phyloP scores from a whole-genome alignment of 179 eudicot genomes.

The Silene noctiflora region DNA sequence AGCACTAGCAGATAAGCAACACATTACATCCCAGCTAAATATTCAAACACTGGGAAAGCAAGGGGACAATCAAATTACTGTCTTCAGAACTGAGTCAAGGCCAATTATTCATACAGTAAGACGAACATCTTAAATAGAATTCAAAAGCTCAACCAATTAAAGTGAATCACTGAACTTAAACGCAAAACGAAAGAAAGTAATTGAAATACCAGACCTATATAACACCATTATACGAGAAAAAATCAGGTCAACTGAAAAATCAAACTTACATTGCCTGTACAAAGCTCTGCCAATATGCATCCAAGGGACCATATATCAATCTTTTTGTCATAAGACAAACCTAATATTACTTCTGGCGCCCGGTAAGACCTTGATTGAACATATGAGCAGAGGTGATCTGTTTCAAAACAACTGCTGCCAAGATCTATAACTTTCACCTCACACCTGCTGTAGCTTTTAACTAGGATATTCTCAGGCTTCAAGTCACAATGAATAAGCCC shows the following conservation, averaged over 20 bases:
- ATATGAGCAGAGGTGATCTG: slow-evolving; percentile 96
- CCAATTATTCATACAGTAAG: background rate
- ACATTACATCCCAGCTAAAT: background rate
- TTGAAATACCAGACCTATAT: background rate
- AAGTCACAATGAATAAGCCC: slow-evolving; percentile 97
- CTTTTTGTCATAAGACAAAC: slow-evolving; percentile 90
- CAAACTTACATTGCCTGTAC: slow-evolving; percentile 94
- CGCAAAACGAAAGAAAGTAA: background rate
- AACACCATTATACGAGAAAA: background rate
- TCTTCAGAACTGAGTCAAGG: too few relatives aligned
- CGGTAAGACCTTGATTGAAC: slow-evolving; percentile 98
- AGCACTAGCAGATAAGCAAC: background rate
- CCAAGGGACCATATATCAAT: slow-evolving; percentile 99
- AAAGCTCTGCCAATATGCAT: slow-evolving; percentile 98
- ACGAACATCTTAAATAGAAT: background rate
- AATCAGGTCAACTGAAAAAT: background rate
- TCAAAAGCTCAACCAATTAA: background rate
- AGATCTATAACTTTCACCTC: slow-evolving; percentile 98
- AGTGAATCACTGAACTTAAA: background rate
- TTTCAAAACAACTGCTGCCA: slow-evolving; percentile 98
- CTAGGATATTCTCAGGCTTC: slow-evolving; percentile 98
- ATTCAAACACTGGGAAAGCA: background rate
- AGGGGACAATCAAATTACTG: too few relatives aligned
- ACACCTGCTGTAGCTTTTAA: slow-evolving; percentile 92
- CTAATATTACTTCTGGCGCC: slow-evolving; percentile 98